Evolutionary conservation across 176 grass and related monocot genomes (phyloP), one percentile per base, ranked within the genome.

Genomic region (Eleusine coracana): DNA sequence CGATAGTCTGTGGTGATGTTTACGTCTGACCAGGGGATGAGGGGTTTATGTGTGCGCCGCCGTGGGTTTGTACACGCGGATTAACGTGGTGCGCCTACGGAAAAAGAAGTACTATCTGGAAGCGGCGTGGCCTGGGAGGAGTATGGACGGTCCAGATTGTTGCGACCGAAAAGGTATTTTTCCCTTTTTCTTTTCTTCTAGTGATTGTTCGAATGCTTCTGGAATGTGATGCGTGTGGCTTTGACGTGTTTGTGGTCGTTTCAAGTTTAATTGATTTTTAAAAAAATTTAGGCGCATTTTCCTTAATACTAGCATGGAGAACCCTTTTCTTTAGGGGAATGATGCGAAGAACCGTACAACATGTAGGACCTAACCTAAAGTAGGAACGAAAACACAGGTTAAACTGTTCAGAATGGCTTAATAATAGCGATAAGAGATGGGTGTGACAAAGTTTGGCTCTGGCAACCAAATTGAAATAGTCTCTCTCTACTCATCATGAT

Each of bases 11-110:
- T 44, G 21, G 1, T 4, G 5, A 13, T 38, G 12, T 41, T 48
- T 11, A 16, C 34, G 34, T 10, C 59, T 0, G 14, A 7, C 10
- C 49, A 39, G 46, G 21, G 5, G 15, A 23, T 34, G 29, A 3
- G 67, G 75, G 42, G 15, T 72, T 21, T 27, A 7, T 72, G 68
- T n/a, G 42, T 34, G 68, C 67, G 84, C 76, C 84, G 76, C 68
- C 68, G 68, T 51, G 68, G 84, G 68, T 80, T 86, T 79, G 58
- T 12, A 21, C 75, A 39, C 62, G 75, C 54, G 39, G 83, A 61
- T 46, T 49, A 21, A 40, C 37, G 11, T 17, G 74, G 51, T 17
- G 28, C 60, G 39, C 7, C 37, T 40, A 21, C 60, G 25, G 59
- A 60, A 27, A 27, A 27, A 1, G 10, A 60, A 5, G 5, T 7